These are phyloP conservation scores for Claviceps spartinae DNA, from an alignment of 2,329 filamentous ascomycete genomes.

Conservation along the genomic window DNA sequence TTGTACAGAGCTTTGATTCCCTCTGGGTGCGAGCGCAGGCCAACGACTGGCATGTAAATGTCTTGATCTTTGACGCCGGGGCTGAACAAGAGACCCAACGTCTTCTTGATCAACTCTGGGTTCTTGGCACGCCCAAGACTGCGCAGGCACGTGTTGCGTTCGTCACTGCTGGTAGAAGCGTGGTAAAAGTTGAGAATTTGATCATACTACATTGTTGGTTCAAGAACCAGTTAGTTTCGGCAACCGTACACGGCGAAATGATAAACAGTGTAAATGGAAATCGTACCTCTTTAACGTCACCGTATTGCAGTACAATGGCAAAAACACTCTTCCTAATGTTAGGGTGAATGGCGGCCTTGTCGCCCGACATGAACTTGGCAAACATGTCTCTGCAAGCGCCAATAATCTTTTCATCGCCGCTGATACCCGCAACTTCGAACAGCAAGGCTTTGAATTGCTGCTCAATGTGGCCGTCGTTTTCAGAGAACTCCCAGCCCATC, in stretches of 20 bases:
- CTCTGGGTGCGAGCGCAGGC: conserved; percentile 60
- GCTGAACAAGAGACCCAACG: conserved; percentile 60
- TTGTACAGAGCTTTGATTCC: conserved; percentile 70
- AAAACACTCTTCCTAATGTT: conserved; percentile 85
- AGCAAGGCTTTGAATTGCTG: conserved; percentile 91
- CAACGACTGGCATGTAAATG: conserved; percentile 75
- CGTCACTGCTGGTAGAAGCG: conserved; percentile 55
- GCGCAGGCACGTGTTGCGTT: conserved; percentile 84
- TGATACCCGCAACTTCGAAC: conserved; percentile 70
- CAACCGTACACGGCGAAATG: neutral
- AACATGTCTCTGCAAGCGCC: conserved; percentile 84
- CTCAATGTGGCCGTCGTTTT: conserved; percentile 73
- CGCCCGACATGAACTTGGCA: conserved; percentile 65
- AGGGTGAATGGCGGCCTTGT: conserved; percentile 72
- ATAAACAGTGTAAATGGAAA: neutral
- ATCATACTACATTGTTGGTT: conserved; percentile 45
- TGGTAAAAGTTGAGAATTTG: conserved; percentile 62
- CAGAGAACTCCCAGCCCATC: conserved; percentile 77
- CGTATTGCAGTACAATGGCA: conserved; percentile 68
- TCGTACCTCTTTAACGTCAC: conserved; percentile 65
- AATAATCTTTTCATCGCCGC: conserved; percentile 66
- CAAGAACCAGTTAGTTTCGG: neutral
- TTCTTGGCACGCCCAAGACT: conserved; percentile 66
- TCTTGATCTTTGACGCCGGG: conserved; percentile 88
- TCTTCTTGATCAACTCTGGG: conserved; percentile 68